These are phyloP conservation scores for Dillenia suffruticosa DNA, from an alignment of 164 flowering plant genomes.

Conservation along the genomic window DNA sequence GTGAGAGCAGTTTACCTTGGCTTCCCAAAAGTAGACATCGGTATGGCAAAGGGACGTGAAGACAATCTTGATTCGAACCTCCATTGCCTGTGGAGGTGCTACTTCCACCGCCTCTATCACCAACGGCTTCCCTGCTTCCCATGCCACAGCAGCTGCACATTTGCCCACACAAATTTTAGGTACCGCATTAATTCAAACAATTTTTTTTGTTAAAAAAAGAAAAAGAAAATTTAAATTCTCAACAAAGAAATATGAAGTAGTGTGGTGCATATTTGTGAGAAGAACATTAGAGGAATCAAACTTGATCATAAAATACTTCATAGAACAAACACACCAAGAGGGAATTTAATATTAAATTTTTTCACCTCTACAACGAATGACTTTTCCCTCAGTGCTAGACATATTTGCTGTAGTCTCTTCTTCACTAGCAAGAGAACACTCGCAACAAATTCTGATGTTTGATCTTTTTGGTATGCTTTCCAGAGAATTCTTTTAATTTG, in stretches of 20 bases:
- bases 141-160: conserved; percentile 48
- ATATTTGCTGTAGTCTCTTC: too few species aligned
- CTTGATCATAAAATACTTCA: background rate
- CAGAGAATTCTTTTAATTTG: too few species aligned
- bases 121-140: conserved; percentile 66
- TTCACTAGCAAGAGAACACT: too few species aligned
- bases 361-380: conserved; percentile 26
- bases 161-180: too few species aligned
- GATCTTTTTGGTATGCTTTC: too few species aligned
- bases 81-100: conserved; percentile 49
- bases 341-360: background rate
- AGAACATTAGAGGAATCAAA: background rate
- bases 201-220: conserved; percentile 7
- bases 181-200: too few species aligned
- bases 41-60: conserved; percentile 48
- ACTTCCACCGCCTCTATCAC: conserved; percentile 55
- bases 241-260: background rate
- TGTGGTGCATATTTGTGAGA: background rate
- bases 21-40: conserved; percentile 57
- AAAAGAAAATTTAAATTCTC: background rate
- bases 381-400: conserved; percentile 14
- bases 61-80: conserved; percentile 47
- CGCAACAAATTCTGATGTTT: too few species aligned
- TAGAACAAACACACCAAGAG: background rate
- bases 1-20: conserved; percentile 25